A percentile compares a stretch with the other conserved stretches of the same genome.
These are phyloP conservation scores for Amanita polypyramis DNA, from an alignment of 768 basidiomycete genomes.

Conservation along the genomic window DNA sequence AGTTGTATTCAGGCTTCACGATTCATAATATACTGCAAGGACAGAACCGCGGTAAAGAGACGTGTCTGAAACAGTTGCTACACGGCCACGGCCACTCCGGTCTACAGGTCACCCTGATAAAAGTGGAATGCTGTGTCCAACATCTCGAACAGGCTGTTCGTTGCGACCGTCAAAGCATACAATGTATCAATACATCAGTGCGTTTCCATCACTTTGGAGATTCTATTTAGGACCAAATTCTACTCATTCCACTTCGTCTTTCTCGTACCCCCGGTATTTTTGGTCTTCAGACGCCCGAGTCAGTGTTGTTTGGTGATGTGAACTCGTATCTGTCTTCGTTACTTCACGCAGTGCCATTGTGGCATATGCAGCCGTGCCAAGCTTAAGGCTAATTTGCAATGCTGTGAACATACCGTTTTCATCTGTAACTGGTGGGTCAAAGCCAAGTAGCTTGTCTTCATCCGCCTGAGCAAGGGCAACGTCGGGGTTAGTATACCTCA, in stretches of 20 bases:
- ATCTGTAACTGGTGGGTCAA: slow-evolving; percentile 56
- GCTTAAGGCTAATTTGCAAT: slow-evolving; percentile 72
- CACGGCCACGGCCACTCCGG: slow-evolving; percentile 1
- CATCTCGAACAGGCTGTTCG: background rate
- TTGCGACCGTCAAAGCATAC: no score
- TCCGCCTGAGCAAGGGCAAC: slow-evolving; percentile 89
- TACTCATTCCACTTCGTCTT: slow-evolving; percentile 19
- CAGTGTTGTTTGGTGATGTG: slow-evolving; percentile 77
- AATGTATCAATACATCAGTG: background rate
- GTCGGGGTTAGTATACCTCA: slow-evolving; percentile 91
- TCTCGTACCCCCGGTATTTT: slow-evolving; percentile 52
- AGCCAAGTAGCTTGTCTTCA: slow-evolving; percentile 82
- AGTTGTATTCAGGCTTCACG: background rate
- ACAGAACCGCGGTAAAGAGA: background rate
- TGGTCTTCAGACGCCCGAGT: slow-evolving; percentile 78
- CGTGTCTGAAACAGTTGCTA: background rate
- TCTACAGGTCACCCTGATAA: background rate
- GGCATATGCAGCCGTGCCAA: slow-evolving; percentile 90
- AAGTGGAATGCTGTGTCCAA: background rate
- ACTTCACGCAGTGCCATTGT: slow-evolving; percentile 97
- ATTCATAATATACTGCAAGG: background rate
- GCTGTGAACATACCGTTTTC: slow-evolving; percentile 81
- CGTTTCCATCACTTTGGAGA: no score
- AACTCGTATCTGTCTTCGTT: slow-evolving; percentile 91
- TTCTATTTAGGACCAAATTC: no score